These are phyloP conservation scores for Tulasnella sp. DNA, from an alignment of 768 basidiomycete species.

Conservation along the genomic window DNA sequence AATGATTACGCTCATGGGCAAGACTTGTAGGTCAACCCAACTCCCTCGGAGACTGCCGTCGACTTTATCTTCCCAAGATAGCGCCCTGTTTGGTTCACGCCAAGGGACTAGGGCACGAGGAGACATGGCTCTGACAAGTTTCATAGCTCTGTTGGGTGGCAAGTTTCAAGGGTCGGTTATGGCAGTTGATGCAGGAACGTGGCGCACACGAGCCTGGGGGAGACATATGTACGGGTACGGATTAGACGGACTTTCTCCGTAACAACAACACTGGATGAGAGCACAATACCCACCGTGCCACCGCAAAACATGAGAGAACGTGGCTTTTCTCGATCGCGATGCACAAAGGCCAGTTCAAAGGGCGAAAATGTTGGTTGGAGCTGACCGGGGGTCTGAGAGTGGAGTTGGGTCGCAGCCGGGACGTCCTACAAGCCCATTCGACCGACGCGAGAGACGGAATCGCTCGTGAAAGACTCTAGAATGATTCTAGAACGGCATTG, in stretches of 20 bases:
- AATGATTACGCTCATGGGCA: not conserved
- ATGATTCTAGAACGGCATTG: not conserved
- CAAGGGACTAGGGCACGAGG: not conserved
- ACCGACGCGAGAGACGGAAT: not conserved
- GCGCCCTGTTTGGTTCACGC: not conserved
- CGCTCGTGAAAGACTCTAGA: not conserved
- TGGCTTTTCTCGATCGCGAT: not conserved
- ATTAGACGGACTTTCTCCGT: constrained; percentile 4
- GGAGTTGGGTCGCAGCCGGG: not conserved
- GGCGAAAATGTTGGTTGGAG: not conserved
- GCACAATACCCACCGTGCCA: not conserved
- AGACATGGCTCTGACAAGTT: not conserved
- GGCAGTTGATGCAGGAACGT: not conserved
- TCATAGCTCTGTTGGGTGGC: not conserved
- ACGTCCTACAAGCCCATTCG: not conserved
- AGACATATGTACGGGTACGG: not conserved
- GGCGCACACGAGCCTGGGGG: not conserved
- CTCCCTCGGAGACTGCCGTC: not conserved
- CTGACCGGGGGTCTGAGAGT: not conserved
- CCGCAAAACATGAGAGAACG: not conserved
- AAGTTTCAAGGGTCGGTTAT: not conserved
- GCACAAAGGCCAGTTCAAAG: not conserved
- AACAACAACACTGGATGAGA: not conserved
- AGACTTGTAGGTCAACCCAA: not conserved
- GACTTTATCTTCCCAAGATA: not conserved